phyloP scores from a whole-genome alignment of 106 monocot genomes.

The Dendrobium huoshanense region DNA sequence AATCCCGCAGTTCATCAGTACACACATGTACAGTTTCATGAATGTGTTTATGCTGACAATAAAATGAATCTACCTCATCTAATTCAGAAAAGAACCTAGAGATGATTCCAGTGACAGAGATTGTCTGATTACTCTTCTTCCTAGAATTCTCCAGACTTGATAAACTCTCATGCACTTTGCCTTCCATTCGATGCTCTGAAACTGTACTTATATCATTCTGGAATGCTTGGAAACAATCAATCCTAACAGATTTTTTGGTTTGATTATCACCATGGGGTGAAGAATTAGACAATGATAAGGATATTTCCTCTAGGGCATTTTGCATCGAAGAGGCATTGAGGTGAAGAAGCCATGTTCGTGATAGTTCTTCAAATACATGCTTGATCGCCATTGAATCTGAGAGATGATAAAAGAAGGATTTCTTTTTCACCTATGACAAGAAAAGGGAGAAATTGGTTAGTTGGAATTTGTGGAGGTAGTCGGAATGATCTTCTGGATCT shows the following conservation, averaged over 20 bases:
- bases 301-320: neutral
- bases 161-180: neutral
- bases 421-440: constrained; percentile 31
- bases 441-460: neutral
- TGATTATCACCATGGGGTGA: neutral
- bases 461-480: neutral
- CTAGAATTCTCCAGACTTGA: constrained; percentile 2
- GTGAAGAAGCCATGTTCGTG: constrained; percentile 24
- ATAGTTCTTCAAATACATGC: constrained; percentile 16
- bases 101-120: constrained; percentile 35
- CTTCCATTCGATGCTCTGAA: neutral
- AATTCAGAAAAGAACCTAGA: constrained; percentile 31
- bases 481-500: neutral
- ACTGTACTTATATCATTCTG: neutral
- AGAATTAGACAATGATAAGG: neutral
- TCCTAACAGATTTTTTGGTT: too few species aligned
- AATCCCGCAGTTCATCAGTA: neutral
- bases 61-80: constrained; percentile 25
- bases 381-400: constrained; percentile 31
- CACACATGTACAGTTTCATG: neutral
- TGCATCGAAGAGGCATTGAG: constrained; percentile 14
- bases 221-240: neutral
- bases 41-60: neutral
- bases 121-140: neutral
- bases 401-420: constrained; percentile 27